Evolutionary conservation across 2,329 filamentous ascomycete species (phyloP).

Genomic region (Alternaria conjuncta): DNA sequence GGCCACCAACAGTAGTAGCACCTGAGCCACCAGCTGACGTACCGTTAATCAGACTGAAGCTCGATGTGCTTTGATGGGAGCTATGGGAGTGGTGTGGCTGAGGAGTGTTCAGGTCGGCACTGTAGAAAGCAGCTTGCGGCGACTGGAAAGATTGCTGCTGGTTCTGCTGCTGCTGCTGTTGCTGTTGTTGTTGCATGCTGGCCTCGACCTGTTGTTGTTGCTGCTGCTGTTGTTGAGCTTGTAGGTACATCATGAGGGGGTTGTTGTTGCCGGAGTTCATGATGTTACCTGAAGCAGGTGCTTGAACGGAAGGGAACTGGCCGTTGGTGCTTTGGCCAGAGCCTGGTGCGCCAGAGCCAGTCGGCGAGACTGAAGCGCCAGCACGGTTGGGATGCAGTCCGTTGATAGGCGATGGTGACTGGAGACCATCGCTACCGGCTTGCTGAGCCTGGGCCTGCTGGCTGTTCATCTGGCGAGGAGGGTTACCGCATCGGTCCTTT

Average conservation of each 20-base stretch:
- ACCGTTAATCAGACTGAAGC: constrained; percentile 57
- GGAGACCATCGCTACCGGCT: constrained; percentile 64
- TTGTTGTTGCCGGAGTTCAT: constrained; percentile 83
- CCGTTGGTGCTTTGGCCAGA: constrained; percentile 62
- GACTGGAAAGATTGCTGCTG: constrained; percentile 69
- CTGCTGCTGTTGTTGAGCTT: constrained; percentile 62
- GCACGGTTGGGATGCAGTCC: constrained; percentile 62
- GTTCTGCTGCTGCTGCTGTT: constrained; percentile 37
- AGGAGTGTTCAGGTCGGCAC: constrained; percentile 67
- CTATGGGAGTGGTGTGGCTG: constrained; percentile 66
- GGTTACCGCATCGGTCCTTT: constrained; percentile 97
- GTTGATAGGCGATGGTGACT: constrained; percentile 64
- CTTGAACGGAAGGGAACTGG: constrained; percentile 64
- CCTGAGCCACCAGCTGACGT: constrained; percentile 53
- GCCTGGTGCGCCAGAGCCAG: constrained; percentile 63
- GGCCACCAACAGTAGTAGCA: constrained; percentile 74
- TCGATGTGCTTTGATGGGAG: constrained; percentile 61
- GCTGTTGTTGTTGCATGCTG: constrained; percentile 38
- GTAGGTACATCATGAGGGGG: constrained; percentile 91
- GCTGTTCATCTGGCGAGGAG: constrained; percentile 81
- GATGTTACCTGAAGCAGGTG: constrained; percentile 73
- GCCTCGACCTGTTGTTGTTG: constrained; percentile 53
- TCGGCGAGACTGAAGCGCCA: constrained; percentile 66
- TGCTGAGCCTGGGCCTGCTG: constrained; percentile 68
- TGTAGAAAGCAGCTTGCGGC: constrained; percentile 83